Evolutionary conservation across 2,329 filamentous ascomycete genomes (phyloP), one percentile per base, ranked within the genome.

Genomic region (Coniella vitis): DNA sequence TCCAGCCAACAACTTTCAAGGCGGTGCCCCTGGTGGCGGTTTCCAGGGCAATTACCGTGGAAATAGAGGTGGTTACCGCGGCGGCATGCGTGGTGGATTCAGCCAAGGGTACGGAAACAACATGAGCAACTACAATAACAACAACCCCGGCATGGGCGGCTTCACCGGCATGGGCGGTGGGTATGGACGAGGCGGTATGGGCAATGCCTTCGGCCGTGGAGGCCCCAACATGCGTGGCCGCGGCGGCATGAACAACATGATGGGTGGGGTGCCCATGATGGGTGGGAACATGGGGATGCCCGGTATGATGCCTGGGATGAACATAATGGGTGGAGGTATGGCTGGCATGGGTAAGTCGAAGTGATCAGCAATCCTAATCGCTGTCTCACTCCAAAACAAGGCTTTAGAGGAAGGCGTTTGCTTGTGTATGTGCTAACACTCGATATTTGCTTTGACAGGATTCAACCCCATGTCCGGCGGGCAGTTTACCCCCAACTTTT

Each of bases 401-500:
- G 16, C n/a, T 36, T 3, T 13, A 21, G 20, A n/a, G n/a, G 14
- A 21, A 7, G 20, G n/a, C 25, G 10, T 10, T 10, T 10, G 10
- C 34, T 37, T 21, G 40, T 7, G 17, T 4, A 7, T 29, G n/a
- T 31, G 5, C 40, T 34, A n/a, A 17, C 12, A 10, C n/a, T 10
- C 31, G 22, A 21, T 12, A n/a, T 25, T 31, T n/a, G n/a, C 16
- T 22, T 3, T 57, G n/a, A 9, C 17, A 75, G 82, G 78, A 38
- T 89, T 89, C 65, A 80, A 82, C 68, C 79, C 75, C 52, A 82
- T 84, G 70, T 79, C 79, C 60, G 75, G 77, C 47, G 40, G 40
- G 12, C 79, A 83, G 60, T 91, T 90, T 68, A 87, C 85, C 61
- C 79, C 83, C 34, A 79, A 75, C 50, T 90, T 89, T 69, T 91